Evolutionary conservation across 1,139 yeast species (phyloP), one percentile per base, ranked within the genome.

Genomic region (Yamadazyma kanchanaburiensis): DNA sequence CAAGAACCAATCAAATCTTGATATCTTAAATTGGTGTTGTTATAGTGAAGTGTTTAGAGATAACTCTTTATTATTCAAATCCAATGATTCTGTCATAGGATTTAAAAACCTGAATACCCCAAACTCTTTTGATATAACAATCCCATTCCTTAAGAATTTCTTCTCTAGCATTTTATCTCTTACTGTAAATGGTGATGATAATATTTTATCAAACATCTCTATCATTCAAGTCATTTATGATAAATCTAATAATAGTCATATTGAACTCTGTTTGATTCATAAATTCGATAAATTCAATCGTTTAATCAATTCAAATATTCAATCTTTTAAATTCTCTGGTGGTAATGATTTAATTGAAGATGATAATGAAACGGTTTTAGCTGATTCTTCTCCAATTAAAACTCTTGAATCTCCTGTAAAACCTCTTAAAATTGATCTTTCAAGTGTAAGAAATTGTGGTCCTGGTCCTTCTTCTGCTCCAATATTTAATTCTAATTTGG

Each of bases 301-400:
- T 8, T 30, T 33, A 4, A 48, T 43, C 4, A 16, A 22, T n/a
- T 30, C 41, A 2, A 34, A 12, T 17, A 19, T 34, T 17, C 38
- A 34, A 24, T 9, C 25, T 25, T 14, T 27, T 24, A 18, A 21
- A 25, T 6, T 30, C 36, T 3, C 34, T 25, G 15, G 22, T 21
- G 9, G 32, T 3, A 13, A 24, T n/a, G 22, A 11, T 12, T 13
- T 7, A 11, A 5, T 14, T 10, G 42, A 45, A n/a, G 70, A 63
- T 37, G 70, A 64, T 26, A 63, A 63, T 39, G 70, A 58, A 28
- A 64, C 70, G 2, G 66, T 61, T 2, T 26, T 61, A n/a, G 70
- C 69, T 1, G 58, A 55, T 32, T 63, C 70, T 1, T 64, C 70
- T 3, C 71, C 70, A 1, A 47, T 39, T 10, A 57, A 54, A 34